Base-by-base conservation (phyloP, 1,139 yeast genomes). In the Debaryomycetaceae sp. region DNA sequence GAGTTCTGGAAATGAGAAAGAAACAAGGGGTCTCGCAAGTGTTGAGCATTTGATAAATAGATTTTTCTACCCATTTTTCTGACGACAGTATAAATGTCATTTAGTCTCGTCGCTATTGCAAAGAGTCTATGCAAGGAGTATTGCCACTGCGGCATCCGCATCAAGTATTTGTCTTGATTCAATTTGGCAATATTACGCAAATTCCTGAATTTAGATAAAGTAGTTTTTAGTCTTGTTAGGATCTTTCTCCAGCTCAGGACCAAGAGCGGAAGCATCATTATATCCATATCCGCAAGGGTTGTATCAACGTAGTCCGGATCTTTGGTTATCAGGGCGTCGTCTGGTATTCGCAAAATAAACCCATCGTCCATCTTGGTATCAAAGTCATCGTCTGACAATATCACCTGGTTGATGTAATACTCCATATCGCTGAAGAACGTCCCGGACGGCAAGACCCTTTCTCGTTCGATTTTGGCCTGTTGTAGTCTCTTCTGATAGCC, bases 101-200 rank as follows among this genome's bases (percentile, higher is more conserved):
- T 73, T 24, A 78, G 54, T 44, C 80, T 62, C 37, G 75, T 55
- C 3, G 76, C 70, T 40, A 72, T 55, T 14, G 80, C 67, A 49
- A 78, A 69, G 6, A 79, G 62, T 48, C 76, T 66, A 53, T 81
- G 86, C 44, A 79, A 58, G 0, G 80, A 64, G 51, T 65, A 70
- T 17, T 64, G 60, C 59, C 69, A 64, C 42, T 63, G 56, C 0
- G 60, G 57, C 24, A 58, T 39, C 3, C 50, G 41, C 7, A 51
- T 54, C 42, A 52, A 42, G 39, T 42, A 51, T 39, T 41, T 44
- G 24, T 45, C 42, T 20, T 44, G 46, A 30, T 45, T 47, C 8
- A 35, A 9, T 6, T 48, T 45, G 8, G 53, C 48, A 24, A 46
- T 42, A 43, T 42, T 50, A 43, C 66, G 69, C 38, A 65, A 45